Percentiles rank a stretch among this genome's conserved stretches.
Conservation (phyloP, 352 stramenopile genomes). For the Phytophthora fragariaefolia region DNA sequence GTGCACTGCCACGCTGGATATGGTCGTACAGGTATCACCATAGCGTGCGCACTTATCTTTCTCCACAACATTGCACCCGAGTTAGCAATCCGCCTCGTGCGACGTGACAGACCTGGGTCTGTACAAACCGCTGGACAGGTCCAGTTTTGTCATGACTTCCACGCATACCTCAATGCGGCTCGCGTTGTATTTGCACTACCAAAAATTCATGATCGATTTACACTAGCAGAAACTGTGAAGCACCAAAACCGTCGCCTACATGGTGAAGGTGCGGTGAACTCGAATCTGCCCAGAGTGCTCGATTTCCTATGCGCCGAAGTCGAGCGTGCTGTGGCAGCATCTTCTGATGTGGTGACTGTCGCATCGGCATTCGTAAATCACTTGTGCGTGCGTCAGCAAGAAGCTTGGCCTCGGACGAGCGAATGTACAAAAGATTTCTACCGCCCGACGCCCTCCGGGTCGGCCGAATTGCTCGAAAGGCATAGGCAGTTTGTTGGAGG, state of each 20-base stretch:
- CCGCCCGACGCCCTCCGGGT: constrained; percentile 4
- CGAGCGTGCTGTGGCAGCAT: constrained; percentile 37
- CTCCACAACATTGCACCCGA: constrained; percentile 79
- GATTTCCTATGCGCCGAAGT: constrained; percentile 67
- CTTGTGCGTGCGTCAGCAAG: constrained; percentile 37
- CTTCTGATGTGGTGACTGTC: constrained; percentile 21
- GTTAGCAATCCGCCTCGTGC: constrained; percentile 75
- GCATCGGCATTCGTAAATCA: constrained; percentile 34
- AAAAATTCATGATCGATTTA: constrained; percentile 78
- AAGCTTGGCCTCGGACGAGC: constrained; percentile 38
- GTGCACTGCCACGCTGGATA: constrained; percentile 93
- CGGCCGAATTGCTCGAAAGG: constrained; percentile 27
- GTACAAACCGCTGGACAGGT: constrained; percentile 78
- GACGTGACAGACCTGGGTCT: constrained; percentile 73
- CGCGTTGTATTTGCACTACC: constrained; percentile 80
- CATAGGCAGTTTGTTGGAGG: constrained; percentile 42
- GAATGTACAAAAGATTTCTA: constrained; percentile 35
- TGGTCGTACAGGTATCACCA: constrained; percentile 85
- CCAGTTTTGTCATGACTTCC: constrained; percentile 80
- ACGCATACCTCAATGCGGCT: constrained; percentile 75
- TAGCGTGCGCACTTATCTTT: constrained; percentile 87
- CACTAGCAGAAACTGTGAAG: constrained; percentile 62
- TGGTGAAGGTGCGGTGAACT: constrained; percentile 42
- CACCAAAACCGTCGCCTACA: constrained; percentile 73
- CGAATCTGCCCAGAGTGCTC: constrained; percentile 60